Base-by-base conservation (phyloP, 129 eudicot genomes). In the Flaveria robusta region DNA sequence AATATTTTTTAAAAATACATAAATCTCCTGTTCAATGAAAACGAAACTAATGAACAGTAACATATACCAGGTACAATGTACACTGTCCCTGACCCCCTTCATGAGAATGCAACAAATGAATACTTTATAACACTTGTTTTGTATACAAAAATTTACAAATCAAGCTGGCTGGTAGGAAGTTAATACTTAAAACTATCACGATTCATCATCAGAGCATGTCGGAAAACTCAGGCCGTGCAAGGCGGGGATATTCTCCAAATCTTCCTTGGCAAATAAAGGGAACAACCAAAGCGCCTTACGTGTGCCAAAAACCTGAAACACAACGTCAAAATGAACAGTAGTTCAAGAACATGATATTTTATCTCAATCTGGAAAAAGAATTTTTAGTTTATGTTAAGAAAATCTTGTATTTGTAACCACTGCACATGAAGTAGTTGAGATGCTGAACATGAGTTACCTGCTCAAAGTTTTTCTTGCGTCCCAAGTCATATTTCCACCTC, bases 401-500 rank as follows among this genome's bases (percentile, higher is more conserved):
- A 14, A 55, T 20, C n/a, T 14, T 13, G 52, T 51, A 67, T 50
- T 50, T 54, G 41, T 26, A 54, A 55, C 27, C 42, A 49, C 15
- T 31, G 31, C 31, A 51, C 43, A 42, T 12, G 22, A 20, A 70
- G 69, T 14, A 62, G 51, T 37, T 77, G 59, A 73, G 42, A 62
- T 39, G 81, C 50, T 19, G 42, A 26, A 26, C 11, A 66, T 60
- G 67, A 52, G 43, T 77, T 64, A 91, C 97, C 96, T 92, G 97
- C 82, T 89, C 91, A 71, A 92, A 84, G 52, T 92, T 92, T 62
- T 68, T 84, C 85, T 77, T 89, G 81, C 93, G 69, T 15, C 96
- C 96, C 85, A 92, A 29, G 83, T 92, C 96, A 45, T 92, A 92
- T 85, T 90, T 92, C 98, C 98, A 92, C 41, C 80, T 67, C 70